These are phyloP conservation scores for Cyberlindnera samutprakarnensis DNA, from an alignment of 805 yeast genomes.

Conservation along the genomic window DNA sequence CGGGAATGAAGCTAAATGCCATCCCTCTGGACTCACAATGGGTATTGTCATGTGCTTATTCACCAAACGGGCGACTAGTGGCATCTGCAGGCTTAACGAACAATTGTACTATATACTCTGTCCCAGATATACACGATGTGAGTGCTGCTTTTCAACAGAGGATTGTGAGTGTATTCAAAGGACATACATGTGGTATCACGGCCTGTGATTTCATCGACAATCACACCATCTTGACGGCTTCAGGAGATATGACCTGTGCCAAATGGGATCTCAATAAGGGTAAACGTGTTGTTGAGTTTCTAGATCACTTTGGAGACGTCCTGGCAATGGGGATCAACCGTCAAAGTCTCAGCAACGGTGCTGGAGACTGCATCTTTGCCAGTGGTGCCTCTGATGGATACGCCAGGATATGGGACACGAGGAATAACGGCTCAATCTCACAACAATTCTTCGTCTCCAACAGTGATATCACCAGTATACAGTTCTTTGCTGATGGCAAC, in stretches of 20 bases:
- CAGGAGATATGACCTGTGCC: constrained; percentile 77
- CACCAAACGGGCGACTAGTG: constrained; percentile 56
- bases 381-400: constrained; percentile 66
- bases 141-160: constrained; percentile 29
- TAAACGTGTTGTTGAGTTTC: constrained; percentile 41
- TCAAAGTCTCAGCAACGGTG: constrained; percentile 3
- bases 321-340: constrained; percentile 35
- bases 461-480: constrained; percentile 56
- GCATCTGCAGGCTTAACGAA: constrained; percentile 85
- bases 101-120: constrained; percentile 60
- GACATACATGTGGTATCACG: constrained; percentile 78
- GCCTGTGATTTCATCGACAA: constrained; percentile 62
- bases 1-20: constrained; percentile 65
- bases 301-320: constrained; percentile 71
- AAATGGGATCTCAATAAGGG: constrained; percentile 75
- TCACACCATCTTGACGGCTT: constrained; percentile 51
- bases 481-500: constrained; percentile 63
- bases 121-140: constrained; percentile 20
- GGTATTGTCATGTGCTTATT: constrained; percentile 68
- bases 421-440: constrained; percentile 31
- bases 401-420: constrained; percentile 58
- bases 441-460: constrained; percentile 48
- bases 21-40: constrained; percentile 70
- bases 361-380: constrained; percentile 32
- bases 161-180: constrained; percentile 53